A percentile compares a stretch with the other conserved stretches of the same genome.
Conservation (phyloP, 495 filamentous ascomycete genomes). For the Tricharina praecox region DNA sequence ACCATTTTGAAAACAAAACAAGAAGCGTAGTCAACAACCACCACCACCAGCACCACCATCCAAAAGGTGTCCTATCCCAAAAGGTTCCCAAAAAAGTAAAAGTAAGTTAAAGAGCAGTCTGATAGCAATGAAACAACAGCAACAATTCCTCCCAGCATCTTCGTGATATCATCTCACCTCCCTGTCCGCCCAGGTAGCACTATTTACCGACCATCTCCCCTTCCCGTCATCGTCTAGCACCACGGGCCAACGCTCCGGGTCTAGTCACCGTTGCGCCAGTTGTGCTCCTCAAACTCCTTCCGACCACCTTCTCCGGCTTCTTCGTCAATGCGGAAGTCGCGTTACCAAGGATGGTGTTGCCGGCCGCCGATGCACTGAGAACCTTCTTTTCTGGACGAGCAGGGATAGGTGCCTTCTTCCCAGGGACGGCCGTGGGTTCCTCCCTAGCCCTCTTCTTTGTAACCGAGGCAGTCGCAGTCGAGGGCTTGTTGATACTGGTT, state of each 20-base stretch:
- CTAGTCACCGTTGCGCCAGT: constrained; percentile 9
- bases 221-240: constrained; percentile 21
- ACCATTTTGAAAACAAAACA: too few species aligned
- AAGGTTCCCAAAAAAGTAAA: too few species aligned
- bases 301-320: constrained; percentile 18
- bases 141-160: too few species aligned
- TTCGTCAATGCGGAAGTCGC: constrained; percentile 13
- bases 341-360: constrained; percentile 14
- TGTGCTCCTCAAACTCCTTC: constrained; percentile 15
- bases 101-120: too few species aligned
- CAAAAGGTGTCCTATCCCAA: too few species aligned
- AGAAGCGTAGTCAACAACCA: too few species aligned
- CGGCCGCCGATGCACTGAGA: constrained; percentile 14
- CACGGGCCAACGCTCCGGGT: constrained; percentile 15
- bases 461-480: constrained; percentile 2
- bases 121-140: too few species aligned
- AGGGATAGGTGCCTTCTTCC: constrained; percentile 17
- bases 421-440: constrained; percentile 15
- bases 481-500: constrained; percentile 7
- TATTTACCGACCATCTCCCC: too few species aligned
- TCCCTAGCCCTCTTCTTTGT: constrained; percentile 21
- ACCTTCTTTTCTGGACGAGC: constrained; percentile 21
- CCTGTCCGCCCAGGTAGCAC: too few species aligned
- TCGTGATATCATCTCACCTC: too few species aligned
- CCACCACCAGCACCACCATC: too few species aligned